These are phyloP conservation scores for Arctium minus DNA, from an alignment of 129 eudicot genomes.

Conservation along the genomic window DNA sequence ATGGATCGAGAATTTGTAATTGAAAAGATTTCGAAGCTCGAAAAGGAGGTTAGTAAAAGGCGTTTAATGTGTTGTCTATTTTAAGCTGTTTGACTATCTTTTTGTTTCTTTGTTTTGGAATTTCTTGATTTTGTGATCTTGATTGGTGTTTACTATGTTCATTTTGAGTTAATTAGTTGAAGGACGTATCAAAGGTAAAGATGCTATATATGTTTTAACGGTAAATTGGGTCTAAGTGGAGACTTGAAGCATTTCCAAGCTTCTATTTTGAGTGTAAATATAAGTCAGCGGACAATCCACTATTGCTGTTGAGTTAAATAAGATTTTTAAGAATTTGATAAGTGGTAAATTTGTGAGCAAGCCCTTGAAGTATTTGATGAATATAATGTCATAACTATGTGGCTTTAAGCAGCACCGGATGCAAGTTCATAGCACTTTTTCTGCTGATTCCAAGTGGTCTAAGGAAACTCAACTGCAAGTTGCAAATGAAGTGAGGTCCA, in stretches of 20 bases:
- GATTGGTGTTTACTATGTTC: conserved; percentile 3
- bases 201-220: not conserved
- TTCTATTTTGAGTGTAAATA: not conserved
- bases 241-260: not conserved
- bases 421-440: not conserved
- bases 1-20: conserved; percentile 34
- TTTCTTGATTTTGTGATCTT: conserved; percentile 13
- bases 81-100: not conserved
- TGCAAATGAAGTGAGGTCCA: not conserved
- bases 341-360: not conserved
- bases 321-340: not conserved
- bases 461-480: not conserved
- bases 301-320: not conserved
- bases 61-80: not conserved
- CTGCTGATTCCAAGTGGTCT: not conserved
- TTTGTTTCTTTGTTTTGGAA: not conserved
- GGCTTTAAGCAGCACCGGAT: not conserved
- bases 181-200: conserved; percentile 9
- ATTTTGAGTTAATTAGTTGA: conserved; percentile 19
- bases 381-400: not conserved
- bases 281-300: not conserved
- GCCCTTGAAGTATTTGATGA: not conserved
- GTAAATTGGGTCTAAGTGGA: not conserved
- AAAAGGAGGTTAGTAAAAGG: conserved; percentile 59
- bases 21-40: conserved; percentile 51